Conservation (phyloP, 106 monocot genomes). For the Amphibolis antarctica region DNA sequence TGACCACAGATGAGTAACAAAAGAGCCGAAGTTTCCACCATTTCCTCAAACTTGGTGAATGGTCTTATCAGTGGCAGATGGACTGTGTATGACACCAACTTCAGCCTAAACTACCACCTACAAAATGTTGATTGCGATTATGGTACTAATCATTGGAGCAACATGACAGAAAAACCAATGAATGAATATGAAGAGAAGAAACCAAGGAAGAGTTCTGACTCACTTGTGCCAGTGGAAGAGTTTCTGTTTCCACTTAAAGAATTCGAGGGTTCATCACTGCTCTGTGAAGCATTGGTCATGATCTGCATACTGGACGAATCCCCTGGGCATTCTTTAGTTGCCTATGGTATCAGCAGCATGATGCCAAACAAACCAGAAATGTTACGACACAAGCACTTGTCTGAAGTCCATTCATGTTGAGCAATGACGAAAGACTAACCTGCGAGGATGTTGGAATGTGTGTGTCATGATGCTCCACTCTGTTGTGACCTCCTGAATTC, state of each 20-base stretch:
- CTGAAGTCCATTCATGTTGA: no score
- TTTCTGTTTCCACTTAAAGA: not conserved
- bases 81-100: not conserved
- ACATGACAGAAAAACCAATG: not conserved
- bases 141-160: no score
- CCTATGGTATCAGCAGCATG: not conserved
- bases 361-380: no score
- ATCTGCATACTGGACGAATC: not conserved
- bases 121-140: not conserved
- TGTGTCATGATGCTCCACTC: not conserved
- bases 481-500: not conserved
- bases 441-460: not conserved
- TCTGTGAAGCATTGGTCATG: not conserved
- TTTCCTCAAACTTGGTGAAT: not conserved
- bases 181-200: not conserved
- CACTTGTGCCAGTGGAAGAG: slow-evolving; percentile 1
- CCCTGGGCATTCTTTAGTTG: not conserved
- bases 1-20: not conserved
- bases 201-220: not conserved
- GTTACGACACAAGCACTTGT: no score
- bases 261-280: not conserved
- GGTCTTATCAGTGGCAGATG: not conserved
- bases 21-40: not conserved
- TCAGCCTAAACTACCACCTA: not conserved
- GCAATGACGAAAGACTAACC: not conserved